Evolutionary conservation across 108 stramenopile species (phyloP).

Genomic region (Skeletonema costatum): DNA sequence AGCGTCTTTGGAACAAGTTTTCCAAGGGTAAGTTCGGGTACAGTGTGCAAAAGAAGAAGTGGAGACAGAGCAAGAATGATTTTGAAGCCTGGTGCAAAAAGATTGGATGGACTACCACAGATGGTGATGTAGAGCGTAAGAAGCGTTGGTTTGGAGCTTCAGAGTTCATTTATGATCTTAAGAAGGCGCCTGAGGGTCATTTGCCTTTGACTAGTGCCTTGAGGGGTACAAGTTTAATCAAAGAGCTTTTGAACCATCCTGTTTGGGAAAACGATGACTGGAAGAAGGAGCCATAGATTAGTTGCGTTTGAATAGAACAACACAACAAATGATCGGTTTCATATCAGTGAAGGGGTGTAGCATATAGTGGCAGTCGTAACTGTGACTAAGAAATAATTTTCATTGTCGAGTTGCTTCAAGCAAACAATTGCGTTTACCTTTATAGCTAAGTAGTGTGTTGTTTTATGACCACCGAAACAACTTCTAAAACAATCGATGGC

Average conservation of each 20-base stretch:
- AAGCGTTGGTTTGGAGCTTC: constrained; percentile 97
- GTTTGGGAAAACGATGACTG: constrained; percentile 96
- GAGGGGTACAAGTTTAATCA: constrained; percentile 92
- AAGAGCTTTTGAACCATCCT: constrained; percentile 89
- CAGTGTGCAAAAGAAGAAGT: constrained; percentile 93
- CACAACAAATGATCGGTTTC: not conserved
- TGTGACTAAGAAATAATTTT: not conserved
- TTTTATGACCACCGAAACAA: not conserved
- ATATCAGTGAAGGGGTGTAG: not conserved
- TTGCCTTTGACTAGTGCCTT: constrained; percentile 95
- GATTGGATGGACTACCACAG: constrained; percentile 95
- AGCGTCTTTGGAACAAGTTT: constrained; percentile 93
- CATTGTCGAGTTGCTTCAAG: not conserved
- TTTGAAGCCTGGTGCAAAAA: constrained; percentile 94
- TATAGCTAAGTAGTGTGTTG: not conserved
- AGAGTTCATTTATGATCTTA: constrained; percentile 95
- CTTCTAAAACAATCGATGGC: not conserved
- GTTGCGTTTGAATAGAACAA: not conserved
- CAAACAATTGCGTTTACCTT: not conserved
- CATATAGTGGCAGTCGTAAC: not conserved
- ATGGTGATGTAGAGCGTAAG: constrained; percentile 94
- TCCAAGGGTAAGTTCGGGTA: constrained; percentile 96
- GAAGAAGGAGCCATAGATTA: constrained; percentile 81
- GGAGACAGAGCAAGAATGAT: constrained; percentile 86
- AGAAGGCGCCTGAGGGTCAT: constrained; percentile 95